A percentile compares a stretch with the other conserved stretches of the same genome.
These are phyloP conservation scores for Tetrapisispora namnaoensis DNA, from an alignment of 805 yeast genomes.

Conservation along the genomic window DNA sequence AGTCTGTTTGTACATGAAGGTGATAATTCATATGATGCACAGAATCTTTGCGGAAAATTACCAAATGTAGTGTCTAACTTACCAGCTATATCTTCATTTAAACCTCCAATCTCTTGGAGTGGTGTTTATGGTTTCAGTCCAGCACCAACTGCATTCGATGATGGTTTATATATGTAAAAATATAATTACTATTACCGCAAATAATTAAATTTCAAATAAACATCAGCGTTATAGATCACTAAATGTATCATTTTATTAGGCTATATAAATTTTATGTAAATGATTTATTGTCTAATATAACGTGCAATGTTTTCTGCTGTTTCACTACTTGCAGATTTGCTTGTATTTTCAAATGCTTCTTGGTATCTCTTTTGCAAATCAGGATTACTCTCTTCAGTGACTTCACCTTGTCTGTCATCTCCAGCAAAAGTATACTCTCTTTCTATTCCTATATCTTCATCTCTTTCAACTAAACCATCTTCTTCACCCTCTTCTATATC, in stretches of 20 bases:
- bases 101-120: slow-evolving; percentile 66
- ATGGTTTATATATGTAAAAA: slow-evolving; percentile 46
- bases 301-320: slow-evolving; percentile 67
- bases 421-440: slow-evolving; percentile 67
- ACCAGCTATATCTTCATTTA: slow-evolving; percentile 27
- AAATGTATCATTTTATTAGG: background rate
- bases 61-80: slow-evolving; percentile 11
- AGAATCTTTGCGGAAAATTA: slow-evolving; percentile 15
- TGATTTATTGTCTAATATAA: slow-evolving; percentile 39
- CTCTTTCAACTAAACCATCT: slow-evolving; percentile 35
- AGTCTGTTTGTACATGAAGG: slow-evolving; percentile 77
- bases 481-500: slow-evolving; percentile 34
- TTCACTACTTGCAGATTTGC: slow-evolving; percentile 50
- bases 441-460: slow-evolving; percentile 45
- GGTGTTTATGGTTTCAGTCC: slow-evolving; percentile 75
- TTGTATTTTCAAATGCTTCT: slow-evolving; percentile 54
- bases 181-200: background rate
- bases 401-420: slow-evolving; percentile 52
- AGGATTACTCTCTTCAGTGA: slow-evolving; percentile 35
- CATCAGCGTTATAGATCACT: background rate
- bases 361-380: slow-evolving; percentile 61
- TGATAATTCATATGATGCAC: slow-evolving; percentile 71
- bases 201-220: background rate
- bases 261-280: too few species aligned
- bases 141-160: slow-evolving; percentile 59